These are phyloP conservation scores for Cercospora sesami DNA, from an alignment of 2,329 filamentous ascomycete genomes.

Conservation along the genomic window DNA sequence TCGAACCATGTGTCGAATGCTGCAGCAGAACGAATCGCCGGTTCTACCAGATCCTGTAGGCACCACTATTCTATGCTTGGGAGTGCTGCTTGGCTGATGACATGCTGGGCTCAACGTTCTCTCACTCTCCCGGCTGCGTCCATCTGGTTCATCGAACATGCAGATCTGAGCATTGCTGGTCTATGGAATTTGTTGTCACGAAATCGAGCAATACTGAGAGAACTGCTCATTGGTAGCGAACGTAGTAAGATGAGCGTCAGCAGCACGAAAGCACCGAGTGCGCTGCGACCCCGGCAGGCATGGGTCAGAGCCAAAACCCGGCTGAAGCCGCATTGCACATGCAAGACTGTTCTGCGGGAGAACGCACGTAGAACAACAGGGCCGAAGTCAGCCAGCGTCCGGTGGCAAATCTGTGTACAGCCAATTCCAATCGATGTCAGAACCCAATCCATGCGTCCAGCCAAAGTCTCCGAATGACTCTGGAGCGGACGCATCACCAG, in stretches of 20 bases:
- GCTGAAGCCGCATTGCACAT: neutral
- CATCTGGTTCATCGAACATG: neutral
- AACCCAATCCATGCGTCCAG: neutral
- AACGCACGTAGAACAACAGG: neutral
- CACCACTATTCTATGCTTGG: neutral
- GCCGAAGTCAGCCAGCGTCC: neutral
- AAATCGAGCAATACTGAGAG: neutral
- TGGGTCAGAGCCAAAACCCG: neutral
- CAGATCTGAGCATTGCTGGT: neutral
- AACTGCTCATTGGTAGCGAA: neutral
- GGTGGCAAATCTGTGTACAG: conserved; percentile 18
- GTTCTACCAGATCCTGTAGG: neutral
- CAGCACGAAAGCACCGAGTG: neutral
- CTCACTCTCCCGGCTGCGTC: neutral
- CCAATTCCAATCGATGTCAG: conserved; percentile 16
- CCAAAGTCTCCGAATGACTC: neutral
- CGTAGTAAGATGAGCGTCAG: neutral
- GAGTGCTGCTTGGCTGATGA: neutral
- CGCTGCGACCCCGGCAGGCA: neutral
- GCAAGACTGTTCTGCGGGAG: neutral
- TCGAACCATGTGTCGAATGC: neutral
- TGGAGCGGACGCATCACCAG: neutral
- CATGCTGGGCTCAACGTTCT: neutral
- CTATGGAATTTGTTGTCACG: neutral
- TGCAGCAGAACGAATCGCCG: neutral